Evolutionary conservation across 2,329 filamentous ascomycete species (phyloP).

Genomic region (Penicillium sp.): DNA sequence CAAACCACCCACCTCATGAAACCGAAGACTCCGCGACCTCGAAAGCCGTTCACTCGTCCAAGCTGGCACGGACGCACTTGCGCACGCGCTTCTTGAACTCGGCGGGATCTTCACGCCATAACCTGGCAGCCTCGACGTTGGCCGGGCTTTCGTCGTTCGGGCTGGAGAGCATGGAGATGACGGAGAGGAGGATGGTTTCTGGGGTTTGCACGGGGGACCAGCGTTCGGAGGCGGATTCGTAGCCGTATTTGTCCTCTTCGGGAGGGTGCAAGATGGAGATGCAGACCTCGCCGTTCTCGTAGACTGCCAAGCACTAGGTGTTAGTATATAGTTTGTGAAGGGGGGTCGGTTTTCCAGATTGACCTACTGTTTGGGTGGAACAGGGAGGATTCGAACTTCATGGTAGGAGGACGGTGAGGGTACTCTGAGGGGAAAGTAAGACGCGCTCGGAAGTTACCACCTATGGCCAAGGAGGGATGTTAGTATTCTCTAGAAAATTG

Average conservation of each 20-base stretch:
- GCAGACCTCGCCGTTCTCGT: constrained; percentile 83
- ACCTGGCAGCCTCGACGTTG: constrained; percentile 86
- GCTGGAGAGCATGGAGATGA: constrained; percentile 87
- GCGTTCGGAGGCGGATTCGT: constrained; percentile 85
- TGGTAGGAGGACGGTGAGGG: constrained; percentile 81
- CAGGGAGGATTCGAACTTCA: constrained; percentile 82
- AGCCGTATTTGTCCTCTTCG: constrained; percentile 90
- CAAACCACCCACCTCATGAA: background rate
- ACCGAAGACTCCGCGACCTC: background rate
- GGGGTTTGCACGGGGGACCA: constrained; percentile 95
- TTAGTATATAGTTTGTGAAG: background rate
- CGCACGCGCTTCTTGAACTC: constrained; percentile 80
- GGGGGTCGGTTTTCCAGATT: background rate
- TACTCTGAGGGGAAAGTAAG: constrained; percentile 84
- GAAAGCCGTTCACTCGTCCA: constrained; percentile 57
- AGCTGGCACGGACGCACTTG: constrained; percentile 76
- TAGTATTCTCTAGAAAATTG: background rate
- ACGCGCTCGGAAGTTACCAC: constrained; percentile 86
- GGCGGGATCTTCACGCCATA: constrained; percentile 78
- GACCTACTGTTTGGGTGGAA: constrained; percentile 85
- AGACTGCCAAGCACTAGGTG: constrained; percentile 57
- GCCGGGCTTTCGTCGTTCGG: constrained; percentile 96
- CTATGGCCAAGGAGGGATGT: constrained; percentile 49
- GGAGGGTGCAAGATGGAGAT: constrained; percentile 97
- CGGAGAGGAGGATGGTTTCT: constrained; percentile 88